These are phyloP conservation scores for Ceratobasidium sp. DNA, from an alignment of 1,284 basidiomycete genomes.

Conservation along the genomic window DNA sequence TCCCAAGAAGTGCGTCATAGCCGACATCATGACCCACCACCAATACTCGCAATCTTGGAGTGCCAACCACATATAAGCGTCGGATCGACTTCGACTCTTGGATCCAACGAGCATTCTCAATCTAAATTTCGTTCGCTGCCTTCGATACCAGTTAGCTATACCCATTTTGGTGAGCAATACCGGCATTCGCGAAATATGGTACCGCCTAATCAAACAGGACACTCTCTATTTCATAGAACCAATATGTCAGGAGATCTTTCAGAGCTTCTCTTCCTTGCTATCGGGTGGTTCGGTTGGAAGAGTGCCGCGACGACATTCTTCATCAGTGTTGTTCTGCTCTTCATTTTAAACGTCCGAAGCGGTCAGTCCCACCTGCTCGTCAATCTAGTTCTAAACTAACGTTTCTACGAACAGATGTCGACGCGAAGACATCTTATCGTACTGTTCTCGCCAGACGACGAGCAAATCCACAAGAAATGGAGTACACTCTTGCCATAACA, in stretches of 20 bases:
- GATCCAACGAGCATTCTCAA: background rate
- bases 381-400: background rate
- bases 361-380: background rate
- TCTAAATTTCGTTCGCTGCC: background rate
- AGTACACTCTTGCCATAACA: conserved; percentile 41
- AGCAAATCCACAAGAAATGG: conserved; percentile 42
- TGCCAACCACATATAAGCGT: no score
- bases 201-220: no score
- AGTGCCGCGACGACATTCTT: conserved; percentile 37
- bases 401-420: conserved; percentile 14
- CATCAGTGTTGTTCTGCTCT: conserved; percentile 27
- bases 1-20: conserved; percentile 7
- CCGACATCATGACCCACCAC: conserved; percentile 24
- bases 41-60: background rate
- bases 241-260: conserved; percentile 39
- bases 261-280: conserved; percentile 40
- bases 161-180: background rate
- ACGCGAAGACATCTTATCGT: conserved; percentile 28
- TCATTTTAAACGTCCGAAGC: conserved; percentile 36
- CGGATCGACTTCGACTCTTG: background rate
- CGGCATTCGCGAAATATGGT: no score
- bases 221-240: background rate
- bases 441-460: conserved; percentile 35
- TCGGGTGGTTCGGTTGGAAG: conserved; percentile 45
- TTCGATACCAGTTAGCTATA: background rate